phyloP scores from a whole-genome alignment of 768 basidiomycete species.

The Coprinopsis strossmayeri region DNA sequence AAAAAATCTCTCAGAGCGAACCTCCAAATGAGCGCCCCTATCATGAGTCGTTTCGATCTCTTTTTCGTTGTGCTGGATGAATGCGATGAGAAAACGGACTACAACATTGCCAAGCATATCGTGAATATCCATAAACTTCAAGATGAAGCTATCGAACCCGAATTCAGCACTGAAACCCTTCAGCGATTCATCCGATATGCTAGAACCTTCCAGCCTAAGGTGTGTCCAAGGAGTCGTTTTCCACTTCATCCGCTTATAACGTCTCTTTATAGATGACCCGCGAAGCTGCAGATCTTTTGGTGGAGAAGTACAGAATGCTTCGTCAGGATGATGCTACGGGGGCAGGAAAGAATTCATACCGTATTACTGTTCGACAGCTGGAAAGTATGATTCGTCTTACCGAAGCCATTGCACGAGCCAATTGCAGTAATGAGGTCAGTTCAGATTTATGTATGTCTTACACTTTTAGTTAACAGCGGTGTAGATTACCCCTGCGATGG shows the following conservation, averaged over 20 bases:
- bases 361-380: slow-evolving; percentile 96
- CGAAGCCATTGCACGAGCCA: slow-evolving; percentile 95
- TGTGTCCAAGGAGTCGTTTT: slow-evolving; percentile 18
- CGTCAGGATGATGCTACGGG: slow-evolving; percentile 91
- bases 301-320: slow-evolving; percentile 90
- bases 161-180: slow-evolving; percentile 94
- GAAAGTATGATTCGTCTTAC: slow-evolving; percentile 98
- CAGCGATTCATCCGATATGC: slow-evolving; percentile 98
- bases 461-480: not conserved
- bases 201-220: slow-evolving; percentile 96
- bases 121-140: slow-evolving; percentile 96
- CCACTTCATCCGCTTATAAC: slow-evolving; percentile 6
- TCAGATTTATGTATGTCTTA: not conserved
- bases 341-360: slow-evolving; percentile 84
- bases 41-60: slow-evolving; percentile 97
- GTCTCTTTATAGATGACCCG: slow-evolving; percentile 64
- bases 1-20: slow-evolving; percentile 90
- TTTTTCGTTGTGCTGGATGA: slow-evolving; percentile 99
- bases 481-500: slow-evolving; percentile 85
- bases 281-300: slow-evolving; percentile 87
- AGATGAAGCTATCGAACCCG: slow-evolving; percentile 91
- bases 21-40: slow-evolving; percentile 95
- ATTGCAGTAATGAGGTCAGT: slow-evolving; percentile 86
- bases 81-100: slow-evolving; percentile 86
- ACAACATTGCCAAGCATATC: slow-evolving; percentile 94